Conservation (phyloP, 306 rosid species). For the Mimosa pudica region DNA sequence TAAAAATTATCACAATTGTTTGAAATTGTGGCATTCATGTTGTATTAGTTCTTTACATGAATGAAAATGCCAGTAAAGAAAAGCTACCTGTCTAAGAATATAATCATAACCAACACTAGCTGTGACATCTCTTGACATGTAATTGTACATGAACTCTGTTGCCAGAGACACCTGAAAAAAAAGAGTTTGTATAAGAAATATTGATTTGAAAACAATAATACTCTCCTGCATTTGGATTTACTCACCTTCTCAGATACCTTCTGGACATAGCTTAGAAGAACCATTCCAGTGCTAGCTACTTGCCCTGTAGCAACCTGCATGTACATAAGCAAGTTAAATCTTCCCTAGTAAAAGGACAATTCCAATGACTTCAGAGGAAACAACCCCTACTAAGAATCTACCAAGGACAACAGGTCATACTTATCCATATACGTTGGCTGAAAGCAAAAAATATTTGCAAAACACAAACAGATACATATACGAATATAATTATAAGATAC, state of each 20-base stretch:
- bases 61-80: constrained; percentile 24
- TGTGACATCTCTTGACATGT: constrained; percentile 86
- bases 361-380: neutral
- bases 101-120: constrained; percentile 91
- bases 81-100: constrained; percentile 87
- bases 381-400: neutral
- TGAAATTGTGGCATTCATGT: constrained; percentile 10
- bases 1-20: constrained; percentile 14
- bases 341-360: neutral
- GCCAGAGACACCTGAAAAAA: constrained; percentile 82
- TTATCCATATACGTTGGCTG: neutral
- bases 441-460: neutral
- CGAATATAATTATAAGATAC: neutral
- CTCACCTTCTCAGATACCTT: constrained; percentile 94
- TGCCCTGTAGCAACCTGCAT: constrained; percentile 94
- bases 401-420: neutral
- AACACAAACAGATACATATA: neutral
- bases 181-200: constrained; percentile 16
- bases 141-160: constrained; percentile 87
- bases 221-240: constrained; percentile 14
- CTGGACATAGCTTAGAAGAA: constrained; percentile 93
- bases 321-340: constrained; percentile 24
- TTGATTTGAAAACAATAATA: constrained; percentile 20
- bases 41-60: constrained; percentile 13
- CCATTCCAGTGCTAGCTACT: constrained; percentile 94